Conservation (phyloP, 2,329 filamentous ascomycete species). For the Fulvia fulva region DNA sequence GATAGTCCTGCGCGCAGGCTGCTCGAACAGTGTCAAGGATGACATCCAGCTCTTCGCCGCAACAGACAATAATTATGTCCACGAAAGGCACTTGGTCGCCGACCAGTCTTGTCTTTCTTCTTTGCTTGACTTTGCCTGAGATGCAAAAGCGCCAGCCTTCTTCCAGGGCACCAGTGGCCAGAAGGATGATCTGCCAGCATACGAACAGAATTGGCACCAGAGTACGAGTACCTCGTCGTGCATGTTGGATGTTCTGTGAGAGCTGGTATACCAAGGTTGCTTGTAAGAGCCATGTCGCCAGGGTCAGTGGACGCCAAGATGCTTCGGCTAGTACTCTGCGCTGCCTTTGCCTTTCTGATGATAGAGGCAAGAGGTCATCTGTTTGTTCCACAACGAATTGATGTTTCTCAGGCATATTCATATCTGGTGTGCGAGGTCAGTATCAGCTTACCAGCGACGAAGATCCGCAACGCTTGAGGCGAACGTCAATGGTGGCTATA, state of each 20-base stretch:
- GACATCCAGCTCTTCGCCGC: constrained; percentile 41
- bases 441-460: not conserved
- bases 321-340: not conserved
- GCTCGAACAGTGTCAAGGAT: constrained; percentile 41
- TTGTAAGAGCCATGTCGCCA: not conserved
- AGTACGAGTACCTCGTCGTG: not conserved
- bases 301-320: not conserved
- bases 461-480: not conserved
- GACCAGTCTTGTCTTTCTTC: not conserved
- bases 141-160: not conserved
- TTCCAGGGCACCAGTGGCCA: not conserved
- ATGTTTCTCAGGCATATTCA: not conserved
- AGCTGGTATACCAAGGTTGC: not conserved
- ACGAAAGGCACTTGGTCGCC: constrained; percentile 37
- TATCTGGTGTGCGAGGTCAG: not conserved
- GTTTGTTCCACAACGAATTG: not conserved
- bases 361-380: not conserved
- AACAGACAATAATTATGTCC: constrained; percentile 44
- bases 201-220: not conserved
- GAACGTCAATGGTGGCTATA: not conserved
- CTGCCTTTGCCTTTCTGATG: not conserved
- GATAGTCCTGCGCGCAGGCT: constrained; percentile 40
- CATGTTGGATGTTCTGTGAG: not conserved
- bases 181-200: not conserved
- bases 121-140: not conserved